Conservation (phyloP, 2,329 filamentous ascomycete genomes). For the Furcasterigmium sp. region DNA sequence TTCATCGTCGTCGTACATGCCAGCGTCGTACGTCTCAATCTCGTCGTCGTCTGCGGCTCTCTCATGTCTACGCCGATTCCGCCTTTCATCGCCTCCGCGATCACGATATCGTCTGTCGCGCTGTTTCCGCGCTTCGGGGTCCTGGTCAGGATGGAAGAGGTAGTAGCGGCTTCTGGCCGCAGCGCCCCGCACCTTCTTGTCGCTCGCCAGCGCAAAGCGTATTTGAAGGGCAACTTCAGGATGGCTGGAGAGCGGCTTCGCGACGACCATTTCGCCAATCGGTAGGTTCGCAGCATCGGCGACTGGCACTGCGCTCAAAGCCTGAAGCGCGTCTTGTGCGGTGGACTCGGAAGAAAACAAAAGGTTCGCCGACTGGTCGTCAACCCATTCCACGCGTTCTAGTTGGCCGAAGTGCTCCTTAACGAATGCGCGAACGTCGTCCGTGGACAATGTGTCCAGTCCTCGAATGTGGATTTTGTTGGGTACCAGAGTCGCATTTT, state of each 20-base stretch:
- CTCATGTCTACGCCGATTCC: slow-evolving; percentile 27
- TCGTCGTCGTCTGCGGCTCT: slow-evolving; percentile 42
- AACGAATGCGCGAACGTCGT: slow-evolving; percentile 73
- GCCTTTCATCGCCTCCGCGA: slow-evolving; percentile 34
- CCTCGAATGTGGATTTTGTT: slow-evolving; percentile 80
- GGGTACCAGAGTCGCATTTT: background rate
- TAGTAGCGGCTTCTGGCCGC: slow-evolving; percentile 85
- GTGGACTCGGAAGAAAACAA: slow-evolving; percentile 58
- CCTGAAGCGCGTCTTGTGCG: slow-evolving; percentile 49
- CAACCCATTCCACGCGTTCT: slow-evolving; percentile 82
- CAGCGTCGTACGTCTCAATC: slow-evolving; percentile 60
- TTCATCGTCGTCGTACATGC: slow-evolving; percentile 74
- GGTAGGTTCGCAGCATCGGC: slow-evolving; percentile 51
- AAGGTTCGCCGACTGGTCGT: slow-evolving; percentile 86
- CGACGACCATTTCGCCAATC: slow-evolving; percentile 58
- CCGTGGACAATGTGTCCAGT: slow-evolving; percentile 74
- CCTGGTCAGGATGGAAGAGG: slow-evolving; percentile 82
- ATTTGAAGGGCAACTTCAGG: slow-evolving; percentile 67
- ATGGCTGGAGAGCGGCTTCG: slow-evolving; percentile 62
- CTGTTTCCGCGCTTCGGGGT: slow-evolving; percentile 65
- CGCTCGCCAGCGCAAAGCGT: slow-evolving; percentile 66
- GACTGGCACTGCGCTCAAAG: slow-evolving; percentile 47
- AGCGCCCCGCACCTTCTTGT: slow-evolving; percentile 77
- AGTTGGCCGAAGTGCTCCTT: slow-evolving; percentile 58
- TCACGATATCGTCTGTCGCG: slow-evolving; percentile 58